These are phyloP conservation scores for Neofusicoccum laricinum DNA, from an alignment of 2,329 filamentous ascomycete species.

Conservation along the genomic window DNA sequence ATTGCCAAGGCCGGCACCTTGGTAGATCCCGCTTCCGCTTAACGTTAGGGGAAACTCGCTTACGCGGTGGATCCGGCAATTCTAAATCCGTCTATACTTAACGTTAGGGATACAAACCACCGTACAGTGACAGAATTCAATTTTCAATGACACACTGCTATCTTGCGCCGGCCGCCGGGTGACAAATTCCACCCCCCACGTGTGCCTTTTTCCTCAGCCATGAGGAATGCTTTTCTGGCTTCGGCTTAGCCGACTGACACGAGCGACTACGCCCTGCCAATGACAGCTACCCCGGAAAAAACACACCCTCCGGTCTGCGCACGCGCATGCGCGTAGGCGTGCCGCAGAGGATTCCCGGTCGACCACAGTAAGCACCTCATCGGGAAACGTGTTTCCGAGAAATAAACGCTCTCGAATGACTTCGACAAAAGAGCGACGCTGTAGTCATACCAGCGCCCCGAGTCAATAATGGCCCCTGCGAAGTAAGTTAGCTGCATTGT, in stretches of 20 bases:
- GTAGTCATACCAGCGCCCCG: too few relatives aligned
- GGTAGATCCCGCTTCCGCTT: background rate
- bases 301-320: too few relatives aligned
- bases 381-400: too few relatives aligned
- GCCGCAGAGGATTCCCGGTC: too few relatives aligned
- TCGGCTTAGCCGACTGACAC: background rate
- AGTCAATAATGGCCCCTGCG: too few relatives aligned
- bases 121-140: background rate
- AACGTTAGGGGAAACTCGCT: conserved; percentile 9
- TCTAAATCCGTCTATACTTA: conserved; percentile 7
- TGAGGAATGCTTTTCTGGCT: background rate
- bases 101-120: background rate
- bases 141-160: background rate
- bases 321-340: too few relatives aligned
- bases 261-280: too few relatives aligned
- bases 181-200: background rate
- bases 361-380: too few relatives aligned
- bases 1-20: background rate
- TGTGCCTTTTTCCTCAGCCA: background rate
- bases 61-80: background rate
- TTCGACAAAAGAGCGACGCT: too few relatives aligned
- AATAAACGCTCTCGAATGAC: too few relatives aligned
- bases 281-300: too few relatives aligned
- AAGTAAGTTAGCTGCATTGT: too few relatives aligned
- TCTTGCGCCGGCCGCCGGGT: background rate